A percentile compares a stretch with the other conserved stretches of the same genome.
Evolutionary conservation across 306 rosid genomes (phyloP).

Genomic region (Canavalia gladiata): DNA sequence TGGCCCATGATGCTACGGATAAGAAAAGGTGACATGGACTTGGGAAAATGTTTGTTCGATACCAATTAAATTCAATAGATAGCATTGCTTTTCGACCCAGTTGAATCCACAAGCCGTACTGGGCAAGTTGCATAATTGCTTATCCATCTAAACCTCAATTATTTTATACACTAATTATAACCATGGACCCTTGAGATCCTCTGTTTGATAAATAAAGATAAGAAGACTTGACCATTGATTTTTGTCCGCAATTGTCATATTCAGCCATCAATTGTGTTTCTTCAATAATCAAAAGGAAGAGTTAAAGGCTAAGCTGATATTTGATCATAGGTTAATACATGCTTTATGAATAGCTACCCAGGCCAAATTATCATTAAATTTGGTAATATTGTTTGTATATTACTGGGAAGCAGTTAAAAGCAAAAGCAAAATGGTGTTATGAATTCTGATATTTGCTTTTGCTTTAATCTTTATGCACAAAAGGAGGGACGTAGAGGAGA

Average conservation of each 20-base stretch:
- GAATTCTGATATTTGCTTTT: conserved; percentile 11
- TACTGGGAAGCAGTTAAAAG: conserved; percentile 25
- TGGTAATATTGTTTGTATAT: background rate
- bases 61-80: background rate
- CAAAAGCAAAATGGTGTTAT: conserved; percentile 13
- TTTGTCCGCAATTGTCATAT: conserved; percentile 29
- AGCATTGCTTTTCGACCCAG: conserved; percentile 37
- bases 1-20: conserved; percentile 36
- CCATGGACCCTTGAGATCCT: background rate
- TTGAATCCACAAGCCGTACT: conserved; percentile 19
- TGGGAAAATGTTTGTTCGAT: conserved; percentile 36
- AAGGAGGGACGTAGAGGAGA: background rate
- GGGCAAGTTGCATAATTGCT: conserved; percentile 37
- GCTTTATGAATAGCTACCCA: too few relatives aligned
- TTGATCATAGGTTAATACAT: background rate
- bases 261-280: conserved; percentile 39
- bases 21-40: conserved; percentile 33
- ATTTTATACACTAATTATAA: conserved; percentile 40
- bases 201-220: conserved; percentile 24
- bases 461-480: conserved; percentile 1
- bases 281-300: background rate
- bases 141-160: conserved; percentile 19
- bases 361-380: background rate
- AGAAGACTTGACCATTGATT: conserved; percentile 12
- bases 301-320: background rate